Conservation (phyloP, 2,329 filamentous ascomycete genomes). For the Trichoderma lentiforme region DNA sequence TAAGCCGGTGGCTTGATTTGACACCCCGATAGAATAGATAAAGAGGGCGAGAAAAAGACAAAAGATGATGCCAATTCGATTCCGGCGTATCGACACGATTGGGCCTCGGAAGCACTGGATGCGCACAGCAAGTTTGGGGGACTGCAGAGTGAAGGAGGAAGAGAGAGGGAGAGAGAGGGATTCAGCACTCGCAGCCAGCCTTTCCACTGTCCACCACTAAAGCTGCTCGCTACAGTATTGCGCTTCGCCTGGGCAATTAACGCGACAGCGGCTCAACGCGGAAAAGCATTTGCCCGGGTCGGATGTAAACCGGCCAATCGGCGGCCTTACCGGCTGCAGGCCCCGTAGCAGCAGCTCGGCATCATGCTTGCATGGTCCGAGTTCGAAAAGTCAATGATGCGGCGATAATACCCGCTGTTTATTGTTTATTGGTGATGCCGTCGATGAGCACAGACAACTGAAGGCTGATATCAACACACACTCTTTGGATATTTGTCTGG, state of each 20-base stretch:
- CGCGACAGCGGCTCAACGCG: conserved; percentile 10
- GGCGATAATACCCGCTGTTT: background rate
- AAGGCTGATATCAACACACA: background rate
- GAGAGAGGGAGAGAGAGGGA: background rate
- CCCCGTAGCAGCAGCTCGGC: background rate
- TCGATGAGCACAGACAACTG: background rate
- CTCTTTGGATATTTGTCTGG: background rate
- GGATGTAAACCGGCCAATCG: background rate
- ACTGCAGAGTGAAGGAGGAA: background rate
- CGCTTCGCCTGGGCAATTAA: conserved; percentile 7
- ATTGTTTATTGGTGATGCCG: background rate
- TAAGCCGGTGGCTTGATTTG: background rate
- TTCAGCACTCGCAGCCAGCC: background rate
- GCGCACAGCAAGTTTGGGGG: background rate
- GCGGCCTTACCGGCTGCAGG: conserved; percentile 2
- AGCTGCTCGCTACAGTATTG: conserved; percentile 5
- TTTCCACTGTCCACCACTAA: conserved; percentile 4
- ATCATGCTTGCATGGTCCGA: conserved; percentile 16
- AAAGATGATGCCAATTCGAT: background rate
- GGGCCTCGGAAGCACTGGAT: background rate
- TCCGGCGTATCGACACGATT: background rate
- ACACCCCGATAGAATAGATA: background rate
- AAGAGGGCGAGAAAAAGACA: too few relatives aligned
- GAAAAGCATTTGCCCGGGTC: conserved; percentile 1
- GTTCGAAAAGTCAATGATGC: background rate